phyloP scores from a whole-genome alignment of 78 protist species.

The Mastigamoeba balamuthi region DNA sequence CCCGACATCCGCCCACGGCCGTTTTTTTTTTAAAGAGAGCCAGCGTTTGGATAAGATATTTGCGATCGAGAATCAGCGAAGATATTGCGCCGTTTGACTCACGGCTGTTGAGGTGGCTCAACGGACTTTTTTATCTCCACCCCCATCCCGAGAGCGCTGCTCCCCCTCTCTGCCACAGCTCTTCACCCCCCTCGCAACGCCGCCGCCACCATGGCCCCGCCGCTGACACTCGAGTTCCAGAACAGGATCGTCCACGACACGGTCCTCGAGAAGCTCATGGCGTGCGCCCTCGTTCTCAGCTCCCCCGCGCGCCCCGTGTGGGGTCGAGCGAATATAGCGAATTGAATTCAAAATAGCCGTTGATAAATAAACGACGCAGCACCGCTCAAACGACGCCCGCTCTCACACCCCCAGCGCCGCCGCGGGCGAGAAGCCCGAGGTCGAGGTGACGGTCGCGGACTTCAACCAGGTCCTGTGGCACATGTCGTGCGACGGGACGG shows the following conservation, averaged over 20 bases:
- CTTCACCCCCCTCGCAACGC: too few relatives aligned
- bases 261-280: background rate
- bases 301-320: background rate
- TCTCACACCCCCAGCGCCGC: background rate
- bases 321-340: too few relatives aligned
- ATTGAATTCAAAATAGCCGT: too few relatives aligned
- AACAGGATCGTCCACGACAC: background rate
- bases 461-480: conserved; percentile 23
- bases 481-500: background rate
- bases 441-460: conserved; percentile 8
- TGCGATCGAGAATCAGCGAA: too few relatives aligned
- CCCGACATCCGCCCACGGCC: too few relatives aligned
- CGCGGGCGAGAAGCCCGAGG: background rate
- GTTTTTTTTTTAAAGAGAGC: too few relatives aligned
- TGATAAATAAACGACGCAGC: background rate
- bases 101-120: too few relatives aligned
- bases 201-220: background rate
- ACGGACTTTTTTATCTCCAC: too few relatives aligned
- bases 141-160: too few relatives aligned
- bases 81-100: too few relatives aligned
- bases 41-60: too few relatives aligned
- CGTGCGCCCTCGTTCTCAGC: background rate
- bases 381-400: background rate
- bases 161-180: too few relatives aligned
- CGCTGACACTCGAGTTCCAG: background rate